Percentiles rank a stretch among this genome's conserved stretches.
phyloP scores from a whole-genome alignment of 2,329 filamentous ascomycete species.

The Calonectria fujianensis region DNA sequence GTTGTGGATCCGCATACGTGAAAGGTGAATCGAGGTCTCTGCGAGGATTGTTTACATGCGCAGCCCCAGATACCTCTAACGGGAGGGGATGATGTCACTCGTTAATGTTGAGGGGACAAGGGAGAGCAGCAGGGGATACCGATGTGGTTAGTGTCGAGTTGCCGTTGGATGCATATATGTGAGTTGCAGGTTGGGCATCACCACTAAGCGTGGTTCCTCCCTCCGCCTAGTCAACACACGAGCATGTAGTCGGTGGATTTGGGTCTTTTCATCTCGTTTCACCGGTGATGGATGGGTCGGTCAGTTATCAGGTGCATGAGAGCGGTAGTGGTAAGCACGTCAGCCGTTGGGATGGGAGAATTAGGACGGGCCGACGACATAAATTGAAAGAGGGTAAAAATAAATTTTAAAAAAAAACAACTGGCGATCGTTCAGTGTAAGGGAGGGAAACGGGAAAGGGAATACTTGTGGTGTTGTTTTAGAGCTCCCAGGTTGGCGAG shows the following conservation, averaged over 20 bases:
- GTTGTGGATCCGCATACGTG: not conserved
- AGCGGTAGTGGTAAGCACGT: not conserved
- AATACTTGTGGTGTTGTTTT: slow-evolving; percentile 7
- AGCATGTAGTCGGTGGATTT: not conserved
- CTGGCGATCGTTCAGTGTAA: not conserved
- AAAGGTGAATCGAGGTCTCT: not conserved
- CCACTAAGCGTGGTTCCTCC: not conserved
- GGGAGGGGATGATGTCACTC: not conserved
- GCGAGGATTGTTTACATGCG: not conserved
- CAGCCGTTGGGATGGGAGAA: not conserved
- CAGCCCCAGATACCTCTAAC: not conserved
- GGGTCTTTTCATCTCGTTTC: not conserved
- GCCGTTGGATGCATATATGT: not conserved
- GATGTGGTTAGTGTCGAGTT: not conserved
- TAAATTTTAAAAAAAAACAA: not conserved
- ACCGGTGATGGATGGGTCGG: not conserved
- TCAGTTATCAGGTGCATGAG: not conserved
- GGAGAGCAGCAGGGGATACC: not conserved
- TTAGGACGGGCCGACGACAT: not conserved
- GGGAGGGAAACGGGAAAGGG: slow-evolving; percentile 4
- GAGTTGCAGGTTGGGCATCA: not conserved
- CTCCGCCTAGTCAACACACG: not conserved
- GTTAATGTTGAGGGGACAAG: not conserved
- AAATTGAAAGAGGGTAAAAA: not conserved
- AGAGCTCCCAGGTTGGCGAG: slow-evolving; percentile 5